Evolutionary conservation across 2,329 filamentous ascomycete genomes (phyloP).

Genomic region (Lecanicillium sp.): DNA sequence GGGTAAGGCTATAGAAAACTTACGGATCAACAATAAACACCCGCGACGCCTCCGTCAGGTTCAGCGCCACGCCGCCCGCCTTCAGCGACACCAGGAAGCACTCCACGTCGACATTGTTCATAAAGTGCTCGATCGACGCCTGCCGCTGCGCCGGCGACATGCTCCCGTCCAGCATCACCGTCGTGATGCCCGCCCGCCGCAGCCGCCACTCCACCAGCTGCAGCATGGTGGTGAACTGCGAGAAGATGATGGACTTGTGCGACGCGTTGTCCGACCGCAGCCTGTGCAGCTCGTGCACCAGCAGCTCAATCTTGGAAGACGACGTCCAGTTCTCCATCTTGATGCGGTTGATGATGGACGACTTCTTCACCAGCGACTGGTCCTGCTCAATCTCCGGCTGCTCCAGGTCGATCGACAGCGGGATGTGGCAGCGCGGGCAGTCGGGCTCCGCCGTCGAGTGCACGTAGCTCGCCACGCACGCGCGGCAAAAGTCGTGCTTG

Average conservation of each 20-base stretch:
- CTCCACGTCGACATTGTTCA: slow-evolving; percentile 89
- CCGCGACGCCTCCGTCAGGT: slow-evolving; percentile 86
- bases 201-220: slow-evolving; percentile 96
- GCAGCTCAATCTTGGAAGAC: slow-evolving; percentile 94
- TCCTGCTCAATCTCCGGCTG: slow-evolving; percentile 95
- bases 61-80: slow-evolving; percentile 90
- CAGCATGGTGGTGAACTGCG: slow-evolving; percentile 94
- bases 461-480: slow-evolving; percentile 50
- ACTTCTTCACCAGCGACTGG: slow-evolving; percentile 80
- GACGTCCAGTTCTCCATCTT: slow-evolving; percentile 99
- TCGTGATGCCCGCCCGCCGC: slow-evolving; percentile 92
- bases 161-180: slow-evolving; percentile 94
- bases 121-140: slow-evolving; percentile 91
- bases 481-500: slow-evolving; percentile 64
- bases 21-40: slow-evolving; percentile 96
- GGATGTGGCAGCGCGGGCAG: slow-evolving; percentile 89
- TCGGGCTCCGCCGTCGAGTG: slow-evolving; percentile 69
- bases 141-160: slow-evolving; percentile 95
- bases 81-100: slow-evolving; percentile 95
- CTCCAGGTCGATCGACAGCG: slow-evolving; percentile 83
- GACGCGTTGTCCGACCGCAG: slow-evolving; percentile 88
- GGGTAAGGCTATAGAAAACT: slow-evolving; percentile 45
- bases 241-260: slow-evolving; percentile 96
- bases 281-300: slow-evolving; percentile 90
- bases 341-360: slow-evolving; percentile 96